Conservation (phyloP, 176 grass and related monocot genomes). For the Cenchrus fungigraminus region DNA sequence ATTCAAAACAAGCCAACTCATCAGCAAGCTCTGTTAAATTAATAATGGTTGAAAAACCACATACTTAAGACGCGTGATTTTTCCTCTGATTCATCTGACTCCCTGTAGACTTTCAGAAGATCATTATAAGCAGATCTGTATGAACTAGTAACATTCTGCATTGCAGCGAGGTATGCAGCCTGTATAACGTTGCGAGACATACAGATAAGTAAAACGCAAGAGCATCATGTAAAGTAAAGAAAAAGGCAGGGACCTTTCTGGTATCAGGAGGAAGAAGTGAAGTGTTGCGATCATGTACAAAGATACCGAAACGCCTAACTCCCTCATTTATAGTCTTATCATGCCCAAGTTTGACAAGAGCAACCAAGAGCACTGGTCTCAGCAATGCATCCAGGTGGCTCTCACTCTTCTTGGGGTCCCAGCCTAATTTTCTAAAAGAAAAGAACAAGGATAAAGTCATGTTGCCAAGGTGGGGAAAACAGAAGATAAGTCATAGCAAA, state of each 20-base stretch:
- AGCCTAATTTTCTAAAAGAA: slow-evolving; percentile 79
- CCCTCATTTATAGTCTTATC: slow-evolving; percentile 74
- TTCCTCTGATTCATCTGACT: slow-evolving; percentile 65
- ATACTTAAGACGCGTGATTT: slow-evolving; percentile 64
- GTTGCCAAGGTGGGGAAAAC: neutral
- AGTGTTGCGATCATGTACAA: slow-evolving; percentile 65
- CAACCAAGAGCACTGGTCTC: slow-evolving; percentile 68
- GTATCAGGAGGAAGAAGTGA: slow-evolving; percentile 72
- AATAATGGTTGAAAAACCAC: slow-evolving; percentile 30
- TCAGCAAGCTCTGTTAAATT: slow-evolving; percentile 36
- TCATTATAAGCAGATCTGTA: slow-evolving; percentile 75
- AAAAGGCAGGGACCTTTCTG: slow-evolving; percentile 69
- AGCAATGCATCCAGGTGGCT: slow-evolving; percentile 77
- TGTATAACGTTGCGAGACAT: slow-evolving; percentile 48
- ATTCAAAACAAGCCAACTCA: slow-evolving; percentile 42
- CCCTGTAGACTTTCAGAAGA: slow-evolving; percentile 75
- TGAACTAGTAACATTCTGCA: slow-evolving; percentile 65
- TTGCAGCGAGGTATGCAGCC: slow-evolving; percentile 82
- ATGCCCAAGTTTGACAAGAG: slow-evolving; percentile 72
- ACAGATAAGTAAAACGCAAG: neutral
- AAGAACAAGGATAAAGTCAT: neutral
- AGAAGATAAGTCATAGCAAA: neutral
- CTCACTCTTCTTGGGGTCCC: slow-evolving; percentile 72
- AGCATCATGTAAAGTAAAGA: slow-evolving; percentile 24
- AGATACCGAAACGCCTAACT: slow-evolving; percentile 63